phyloP scores from a whole-genome alignment of 805 yeast genomes.

The Saturnispora hagleri region DNA sequence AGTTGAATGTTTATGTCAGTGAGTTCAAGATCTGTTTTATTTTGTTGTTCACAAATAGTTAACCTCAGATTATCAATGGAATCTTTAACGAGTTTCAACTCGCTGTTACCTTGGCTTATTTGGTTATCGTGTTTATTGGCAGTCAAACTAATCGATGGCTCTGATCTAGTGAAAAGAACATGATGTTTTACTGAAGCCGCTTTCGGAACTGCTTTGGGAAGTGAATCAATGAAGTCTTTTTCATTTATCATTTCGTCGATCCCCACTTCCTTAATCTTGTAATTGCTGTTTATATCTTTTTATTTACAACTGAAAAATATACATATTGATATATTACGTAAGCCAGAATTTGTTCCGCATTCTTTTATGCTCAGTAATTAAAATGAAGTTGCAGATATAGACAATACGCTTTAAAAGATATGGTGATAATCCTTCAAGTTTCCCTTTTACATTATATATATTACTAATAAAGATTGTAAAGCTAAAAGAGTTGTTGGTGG shows the following conservation, averaged over 20 bases:
- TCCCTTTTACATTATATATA: no score
- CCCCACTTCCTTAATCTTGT: not conserved
- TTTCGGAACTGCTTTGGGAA: not conserved
- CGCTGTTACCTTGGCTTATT: not conserved
- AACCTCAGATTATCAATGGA: not conserved
- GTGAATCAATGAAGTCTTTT: not conserved
- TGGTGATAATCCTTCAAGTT: no score
- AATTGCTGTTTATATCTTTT: not conserved
- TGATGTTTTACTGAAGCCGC: not conserved
- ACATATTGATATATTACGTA: not conserved
- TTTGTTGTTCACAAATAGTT: not conserved
- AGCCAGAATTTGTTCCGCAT: not conserved
- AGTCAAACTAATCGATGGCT: not conserved
- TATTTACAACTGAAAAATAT: not conserved
- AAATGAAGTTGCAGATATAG: not conserved
- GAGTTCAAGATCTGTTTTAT: not conserved
- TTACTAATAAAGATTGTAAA: no score
- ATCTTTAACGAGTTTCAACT: not conserved
- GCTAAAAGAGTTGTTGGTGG: no score
- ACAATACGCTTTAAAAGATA: not conserved
- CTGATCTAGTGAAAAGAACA: not conserved
- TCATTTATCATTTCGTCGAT: not conserved
- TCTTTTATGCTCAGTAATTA: not conserved
- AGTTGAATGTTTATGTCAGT: not conserved
- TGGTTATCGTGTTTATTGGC: not conserved